Evolutionary conservation across 257 asterid genomes (phyloP), one percentile per base, ranked within the genome.

Genomic region (Petunia secreta): DNA sequence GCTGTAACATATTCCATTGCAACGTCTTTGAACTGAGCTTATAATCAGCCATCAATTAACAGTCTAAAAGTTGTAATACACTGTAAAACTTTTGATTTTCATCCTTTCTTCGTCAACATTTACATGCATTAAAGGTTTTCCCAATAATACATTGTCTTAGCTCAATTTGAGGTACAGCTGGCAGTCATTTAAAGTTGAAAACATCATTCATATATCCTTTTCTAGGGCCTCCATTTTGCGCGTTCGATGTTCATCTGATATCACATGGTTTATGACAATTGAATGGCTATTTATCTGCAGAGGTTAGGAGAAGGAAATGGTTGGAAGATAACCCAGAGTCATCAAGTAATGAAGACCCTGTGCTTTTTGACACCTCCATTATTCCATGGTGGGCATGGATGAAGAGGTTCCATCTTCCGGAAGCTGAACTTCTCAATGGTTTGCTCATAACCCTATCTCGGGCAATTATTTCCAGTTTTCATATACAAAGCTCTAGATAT

Each of bases 361-460:
- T 96, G 34, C 79, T 89, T 59, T 96, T 96, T 16, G 97, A 94
- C 87, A 93, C 98, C 58, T 90, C 99, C 38, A 90, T 91, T 40
- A 83, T 96, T 83, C 99, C 99, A 57, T 96, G 98, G 98, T 96
- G 99, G 99, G 95, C 93, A 81, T 96, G 99, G 98, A 89, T 91
- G 86, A 92, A 91, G 84, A 90, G 98, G 83, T 96, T 91, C 79
- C 99, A 96, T 89, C 99, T 96, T 60, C 98, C 99, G 2, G 99
- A 96, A 89, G 99, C 99, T 63, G 99, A 96, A 83, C 89, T 93
- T 55, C 99, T 96, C 9, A 96, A 96, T 62, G 99, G 99, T 94
- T 69, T 68, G 86, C 80, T 81, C 53, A 13, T 48, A 77, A 1
- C 38, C 66, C 77, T 63, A 62, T 48, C 63, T 34, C 43, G 38